Base-by-base conservation (phyloP, 768 basidiomycete species). In the Podaxis carcinomalis region DNA sequence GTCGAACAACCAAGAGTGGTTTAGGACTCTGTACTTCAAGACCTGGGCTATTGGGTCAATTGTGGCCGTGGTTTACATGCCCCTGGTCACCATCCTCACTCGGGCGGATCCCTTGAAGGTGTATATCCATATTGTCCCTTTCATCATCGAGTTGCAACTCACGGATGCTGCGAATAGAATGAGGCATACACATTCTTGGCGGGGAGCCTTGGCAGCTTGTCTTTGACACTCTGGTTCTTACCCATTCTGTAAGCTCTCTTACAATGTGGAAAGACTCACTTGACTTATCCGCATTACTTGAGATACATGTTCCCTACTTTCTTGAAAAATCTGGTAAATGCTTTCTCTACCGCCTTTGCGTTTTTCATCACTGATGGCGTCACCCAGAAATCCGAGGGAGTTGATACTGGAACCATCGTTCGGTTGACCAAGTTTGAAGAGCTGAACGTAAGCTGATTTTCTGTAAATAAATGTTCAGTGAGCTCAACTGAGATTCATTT, bases 391-490 rank as follows among this genome's bases (percentile, higher is more conserved):
- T 66, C 65, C 14, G 81, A 88, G 68, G 83, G 83, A 6, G 86
- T 90, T 7, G 91, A 93, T 56, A 78, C 66, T 16, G 76, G 66
- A 32, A 90, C 87, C 2, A 78, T 93, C 51, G 80, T 90, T 21
- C 84, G 90, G 21, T 73, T 94, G 53, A 87, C 87, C 37, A 92
- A 87, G 64, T 93, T 90, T 68, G 88, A 90, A 42, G 90, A 93
- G 67, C 73, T 93, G 42, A 94, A 94, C 65, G 92, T 93, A 64
- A 37, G 90, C 73, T 21, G 13, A 14, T 11, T 28, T 49, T 9
- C 60, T 35, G 4, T 16, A 28, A 3, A 21, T 7, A 19, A 2
- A 36, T 25, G 14, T 11, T 25, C 40, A 28, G 59, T 51, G 27
- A 23, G 47, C 35, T 50, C 62, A 35, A 37, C 27, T 40, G 63